Conservation (phyloP, 1,284 basidiomycete genomes). For the Cryptococcus sp. region DNA sequence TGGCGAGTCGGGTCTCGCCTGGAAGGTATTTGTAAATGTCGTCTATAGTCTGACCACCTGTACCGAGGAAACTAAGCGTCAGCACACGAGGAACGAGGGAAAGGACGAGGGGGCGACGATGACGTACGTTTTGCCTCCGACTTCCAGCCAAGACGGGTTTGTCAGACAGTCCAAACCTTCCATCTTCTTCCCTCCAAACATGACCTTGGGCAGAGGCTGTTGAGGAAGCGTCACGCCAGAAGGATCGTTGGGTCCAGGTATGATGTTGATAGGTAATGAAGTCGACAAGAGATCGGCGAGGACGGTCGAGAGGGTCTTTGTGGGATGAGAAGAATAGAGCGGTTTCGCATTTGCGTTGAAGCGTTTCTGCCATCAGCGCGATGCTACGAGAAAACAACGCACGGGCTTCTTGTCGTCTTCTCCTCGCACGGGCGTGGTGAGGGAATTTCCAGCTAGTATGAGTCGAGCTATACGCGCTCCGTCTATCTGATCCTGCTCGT, state of each 20-base stretch:
- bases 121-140: constrained; percentile 46
- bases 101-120: constrained; percentile 11
- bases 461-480: constrained; percentile 70
- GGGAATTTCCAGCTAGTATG: constrained; percentile 79
- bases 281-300: constrained; percentile 64
- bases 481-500: constrained; percentile 55
- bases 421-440: constrained; percentile 54
- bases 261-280: constrained; percentile 69
- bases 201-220: constrained; percentile 83
- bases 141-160: constrained; percentile 80
- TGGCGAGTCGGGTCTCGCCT: constrained; percentile 53
- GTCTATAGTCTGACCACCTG: constrained; percentile 87
- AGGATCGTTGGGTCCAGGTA: constrained; percentile 83
- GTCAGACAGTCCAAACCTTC: constrained; percentile 69
- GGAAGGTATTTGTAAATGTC: constrained; percentile 86
- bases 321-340: constrained; percentile 68
- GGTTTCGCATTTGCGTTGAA: constrained; percentile 35
- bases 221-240: constrained; percentile 86
- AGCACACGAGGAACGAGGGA: too few species aligned
- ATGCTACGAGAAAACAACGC: constrained; percentile 38
- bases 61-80: constrained; percentile 72
- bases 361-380: constrained; percentile 43
- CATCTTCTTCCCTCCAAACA: constrained; percentile 69
- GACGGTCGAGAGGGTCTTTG: constrained; percentile 61
- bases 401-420: constrained; percentile 55